Base-by-base conservation (phyloP, 2,329 filamentous ascomycete species). In the Claviceps pazoutovae region DNA sequence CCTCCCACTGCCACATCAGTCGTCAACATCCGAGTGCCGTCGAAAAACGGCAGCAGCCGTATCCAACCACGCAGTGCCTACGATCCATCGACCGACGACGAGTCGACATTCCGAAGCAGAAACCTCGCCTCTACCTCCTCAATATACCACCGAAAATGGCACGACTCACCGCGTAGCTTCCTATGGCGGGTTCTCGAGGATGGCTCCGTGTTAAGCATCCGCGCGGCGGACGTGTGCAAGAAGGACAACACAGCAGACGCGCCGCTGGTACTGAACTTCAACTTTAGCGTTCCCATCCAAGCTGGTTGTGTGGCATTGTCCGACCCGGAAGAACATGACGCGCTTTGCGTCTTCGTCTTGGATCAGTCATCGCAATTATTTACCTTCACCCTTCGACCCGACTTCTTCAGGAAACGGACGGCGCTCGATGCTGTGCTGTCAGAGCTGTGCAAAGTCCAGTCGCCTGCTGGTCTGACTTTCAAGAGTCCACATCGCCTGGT, bases 101-200 rank as follows among this genome's bases (percentile, higher is more conserved):
- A 91, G 65, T 80, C 80, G 51, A 72, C 78, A 9, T 95, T 94
- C 62, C 80, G 83, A 57, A 73, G 78, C 54, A 82, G 79, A 56
- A 80, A 86, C 62, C 72, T 96, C 50, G 88, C 91, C 26, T 83
- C 75, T 2, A 80, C 89, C 36, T 84, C 88, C 30, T 88, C 88
- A 2, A 77, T 97, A 52, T 95, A 88, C 71, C 89, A 95, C 67
- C 82, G 93, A 51, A 79, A 79, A 65, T 79, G 84, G 65, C 80
- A 85, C 62, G 74, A 78, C 56, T 83, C 84, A 56, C 93, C 93
- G 41, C 83, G 86, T 63, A 88, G 81, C 67, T 94, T 97, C 64
- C 76, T 95, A 47, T 98, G 93, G 93, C 81, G 91, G 59, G 77
- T 97, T 41, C 71, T 96, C 55, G 85, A 95, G 62, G 82, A 88